Conservation (phyloP, 2,329 filamentous ascomycete genomes). For the Aaosphaeria pasadenensis region DNA sequence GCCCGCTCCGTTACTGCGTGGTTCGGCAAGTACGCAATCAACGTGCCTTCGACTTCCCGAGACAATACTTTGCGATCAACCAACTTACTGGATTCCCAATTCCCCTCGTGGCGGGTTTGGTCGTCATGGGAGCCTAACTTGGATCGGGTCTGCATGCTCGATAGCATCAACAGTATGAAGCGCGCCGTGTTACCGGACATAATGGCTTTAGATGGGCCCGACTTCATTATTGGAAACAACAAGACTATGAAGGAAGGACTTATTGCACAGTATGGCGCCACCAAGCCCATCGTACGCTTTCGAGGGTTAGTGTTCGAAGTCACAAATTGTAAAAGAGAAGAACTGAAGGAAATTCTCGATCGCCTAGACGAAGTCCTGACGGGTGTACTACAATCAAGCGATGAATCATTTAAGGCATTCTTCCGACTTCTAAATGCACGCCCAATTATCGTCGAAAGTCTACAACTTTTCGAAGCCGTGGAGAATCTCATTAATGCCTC, state of each 20-base stretch:
- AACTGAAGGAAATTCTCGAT: conserved; percentile 14
- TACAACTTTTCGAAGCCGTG: conserved; percentile 21
- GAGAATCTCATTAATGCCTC: conserved; percentile 11
- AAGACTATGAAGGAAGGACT: conserved; percentile 21
- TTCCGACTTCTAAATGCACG: conserved; percentile 11
- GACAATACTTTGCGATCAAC: conserved; percentile 12
- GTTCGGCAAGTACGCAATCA: conserved; percentile 13
- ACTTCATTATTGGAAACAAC: conserved; percentile 16
- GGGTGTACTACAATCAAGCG: neutral
- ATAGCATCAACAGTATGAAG: conserved; percentile 9
- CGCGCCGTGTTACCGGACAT: conserved; percentile 18
- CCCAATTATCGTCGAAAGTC: conserved; percentile 14
- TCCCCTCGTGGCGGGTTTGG: conserved; percentile 28
- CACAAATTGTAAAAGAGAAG: conserved; percentile 12
- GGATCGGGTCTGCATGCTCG: conserved; percentile 10
- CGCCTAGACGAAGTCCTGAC: conserved; percentile 10
- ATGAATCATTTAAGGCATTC: conserved; percentile 16
- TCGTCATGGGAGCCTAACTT: conserved; percentile 26
- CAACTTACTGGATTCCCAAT: conserved; percentile 21
- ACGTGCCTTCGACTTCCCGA: conserved; percentile 6
- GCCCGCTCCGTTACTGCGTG: conserved; percentile 19
- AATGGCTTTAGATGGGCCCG: conserved; percentile 28
- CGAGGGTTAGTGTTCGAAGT: conserved; percentile 19
- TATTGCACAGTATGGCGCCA: conserved; percentile 14
- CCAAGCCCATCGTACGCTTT: conserved; percentile 13